Base-by-base conservation (phyloP, 1,139 yeast species). In the Lizanozyma gosingica region DNA sequence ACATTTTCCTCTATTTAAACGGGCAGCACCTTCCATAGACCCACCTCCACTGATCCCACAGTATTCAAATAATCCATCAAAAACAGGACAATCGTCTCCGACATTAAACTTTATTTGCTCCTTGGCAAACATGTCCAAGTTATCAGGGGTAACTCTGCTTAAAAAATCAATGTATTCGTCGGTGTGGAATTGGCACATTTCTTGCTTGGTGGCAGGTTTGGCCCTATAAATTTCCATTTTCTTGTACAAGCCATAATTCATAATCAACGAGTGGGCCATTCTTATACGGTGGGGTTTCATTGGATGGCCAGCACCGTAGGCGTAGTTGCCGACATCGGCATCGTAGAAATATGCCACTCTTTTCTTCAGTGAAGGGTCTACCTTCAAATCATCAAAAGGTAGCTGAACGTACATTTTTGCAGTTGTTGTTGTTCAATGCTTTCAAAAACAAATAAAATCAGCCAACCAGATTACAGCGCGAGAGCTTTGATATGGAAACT, bases 261-360 rank as follows among this genome's bases (percentile, higher is more conserved):
- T 92, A 52, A 92, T 85, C 55, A 92, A 72, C 33, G 95, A 84
- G 62, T 92, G 97, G 4, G 97, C 95, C 97, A 90, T 90, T 78
- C 97, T 83, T 70, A 92, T 90, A 60, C 97, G 80, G 60, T 90
- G 97, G 27, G 97, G 97, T 57, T 92, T 92, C 97, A 90, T 90
- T 39, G 97, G 97, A 62, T 92, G 98, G 22, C 97, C 97, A 8
- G 97, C 94, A 44, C 97, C 97, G 59, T 92, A 92, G 37, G 97
- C 95, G 62, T 90, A 92, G 65, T 92, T 92, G 33, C 97, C 97
- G 39, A 92, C 95, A 60, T 92, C 97, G 35, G 95, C 73, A 49
- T 69, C 75, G 48, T 69, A 69, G 54, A 69, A 69, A 51, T 69
- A 69, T 4, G 75, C 74, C 42, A 69, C 70, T 40, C 75, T 51